Conservation (phyloP, 768 basidiomycete genomes). For the Boletus huronensis region DNA sequence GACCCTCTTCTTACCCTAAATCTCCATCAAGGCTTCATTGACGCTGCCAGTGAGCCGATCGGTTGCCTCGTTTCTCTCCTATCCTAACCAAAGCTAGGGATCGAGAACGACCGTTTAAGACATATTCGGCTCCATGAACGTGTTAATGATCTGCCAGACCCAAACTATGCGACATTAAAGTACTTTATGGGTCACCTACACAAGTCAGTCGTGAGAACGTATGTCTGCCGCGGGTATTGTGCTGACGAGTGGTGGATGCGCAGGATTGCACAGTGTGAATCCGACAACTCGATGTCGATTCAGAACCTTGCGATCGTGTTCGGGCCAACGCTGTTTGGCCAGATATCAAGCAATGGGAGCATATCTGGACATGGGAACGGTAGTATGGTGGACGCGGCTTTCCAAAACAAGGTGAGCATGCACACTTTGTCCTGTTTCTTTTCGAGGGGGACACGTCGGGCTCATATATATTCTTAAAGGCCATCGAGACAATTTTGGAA, state of each 20-base stretch:
- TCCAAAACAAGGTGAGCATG: slow-evolving; percentile 62
- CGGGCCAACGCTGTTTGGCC: slow-evolving; percentile 95
- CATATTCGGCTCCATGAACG: slow-evolving; percentile 96
- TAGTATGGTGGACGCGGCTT: slow-evolving; percentile 65
- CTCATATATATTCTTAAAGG: slow-evolving; percentile 45
- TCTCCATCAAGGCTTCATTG: slow-evolving; percentile 90
- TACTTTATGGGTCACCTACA: slow-evolving; percentile 93
- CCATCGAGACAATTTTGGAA: slow-evolving; percentile 91
- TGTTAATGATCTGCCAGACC: slow-evolving; percentile 95
- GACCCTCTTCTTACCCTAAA: slow-evolving; percentile 84
- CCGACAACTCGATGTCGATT: slow-evolving; percentile 86
- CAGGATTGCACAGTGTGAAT: slow-evolving; percentile 73
- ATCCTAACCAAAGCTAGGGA: slow-evolving; percentile 44
- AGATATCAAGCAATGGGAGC: slow-evolving; percentile 44
- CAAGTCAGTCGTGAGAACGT: slow-evolving; percentile 47
- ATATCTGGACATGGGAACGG: slow-evolving; percentile 45
- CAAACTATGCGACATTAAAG: slow-evolving; percentile 98
- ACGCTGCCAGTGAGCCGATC: slow-evolving; percentile 78
- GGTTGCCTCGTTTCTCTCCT: background rate
- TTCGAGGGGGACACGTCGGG: background rate
- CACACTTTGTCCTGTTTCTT: background rate
- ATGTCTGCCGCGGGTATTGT: background rate
- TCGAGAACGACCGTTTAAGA: slow-evolving; percentile 90
- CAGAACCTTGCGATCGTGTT: slow-evolving; percentile 96
- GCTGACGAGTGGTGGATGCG: slow-evolving; percentile 8